Conservation (phyloP, 352 stramenopile genomes). For the Plasmopara viticola region DNA sequence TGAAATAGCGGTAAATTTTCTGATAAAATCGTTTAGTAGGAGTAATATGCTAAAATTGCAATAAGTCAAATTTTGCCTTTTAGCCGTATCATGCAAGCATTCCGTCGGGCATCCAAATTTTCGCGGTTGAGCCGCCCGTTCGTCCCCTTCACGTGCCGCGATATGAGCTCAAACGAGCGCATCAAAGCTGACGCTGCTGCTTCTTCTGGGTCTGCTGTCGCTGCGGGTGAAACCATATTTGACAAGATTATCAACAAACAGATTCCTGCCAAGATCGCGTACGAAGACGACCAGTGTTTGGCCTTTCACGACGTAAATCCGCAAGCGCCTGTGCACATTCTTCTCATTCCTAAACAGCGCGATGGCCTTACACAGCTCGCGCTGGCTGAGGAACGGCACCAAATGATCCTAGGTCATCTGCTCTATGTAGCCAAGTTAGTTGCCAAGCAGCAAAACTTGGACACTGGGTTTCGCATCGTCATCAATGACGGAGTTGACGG, state of each 20-base stretch:
- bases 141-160: conserved; percentile 8
- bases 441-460: conserved; percentile 85
- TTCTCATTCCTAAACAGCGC: conserved; percentile 96
- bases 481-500: conserved; percentile 96
- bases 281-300: conserved; percentile 93
- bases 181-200: conserved; percentile 51
- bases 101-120: conserved; percentile 6
- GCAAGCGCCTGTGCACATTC: conserved; percentile 92
- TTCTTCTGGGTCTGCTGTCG: conserved; percentile 24
- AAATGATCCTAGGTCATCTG: conserved; percentile 90
- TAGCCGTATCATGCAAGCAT: conserved; percentile 1
- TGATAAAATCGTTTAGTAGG: too few relatives aligned
- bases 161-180: conserved; percentile 65
- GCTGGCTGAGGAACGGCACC: conserved; percentile 88
- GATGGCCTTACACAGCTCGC: conserved; percentile 90
- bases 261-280: conserved; percentile 94
- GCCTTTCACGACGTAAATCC: conserved; percentile 98
- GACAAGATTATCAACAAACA: conserved; percentile 95
- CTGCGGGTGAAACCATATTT: conserved; percentile 91
- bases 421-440: conserved; percentile 92
- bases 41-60: too few relatives aligned
- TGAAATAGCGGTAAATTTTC: too few relatives aligned
- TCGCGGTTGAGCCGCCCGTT: conserved; percentile 10
- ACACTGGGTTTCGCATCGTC: conserved; percentile 94
- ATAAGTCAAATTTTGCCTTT: too few relatives aligned